Evolutionary conservation across 129 eudicot genomes (phyloP).

Genomic region (Ambrosia artemisiifolia): DNA sequence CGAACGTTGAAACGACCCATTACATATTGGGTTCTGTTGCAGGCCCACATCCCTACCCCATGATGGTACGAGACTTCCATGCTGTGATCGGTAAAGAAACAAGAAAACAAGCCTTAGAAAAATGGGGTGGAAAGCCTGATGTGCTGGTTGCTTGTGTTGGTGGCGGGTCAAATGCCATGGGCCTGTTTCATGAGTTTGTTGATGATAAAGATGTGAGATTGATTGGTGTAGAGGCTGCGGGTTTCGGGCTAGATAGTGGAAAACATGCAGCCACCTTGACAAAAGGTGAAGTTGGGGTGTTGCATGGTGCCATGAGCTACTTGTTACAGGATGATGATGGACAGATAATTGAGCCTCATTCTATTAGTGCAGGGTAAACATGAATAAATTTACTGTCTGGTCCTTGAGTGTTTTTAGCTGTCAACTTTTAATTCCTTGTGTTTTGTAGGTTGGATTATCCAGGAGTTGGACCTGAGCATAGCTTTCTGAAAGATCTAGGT

Average conservation of each 20-base stretch:
- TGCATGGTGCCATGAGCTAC: slow-evolving; percentile 99
- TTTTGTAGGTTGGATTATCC: slow-evolving; percentile 74
- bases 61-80: slow-evolving; percentile 42
- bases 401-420: not conserved
- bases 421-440: not conserved
- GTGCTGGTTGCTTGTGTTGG: slow-evolving; percentile 93
- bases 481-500: slow-evolving; percentile 80
- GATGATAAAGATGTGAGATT: slow-evolving; percentile 78
- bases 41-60: slow-evolving; percentile 41
- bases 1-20: slow-evolving; percentile 70
- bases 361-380: slow-evolving; percentile 85
- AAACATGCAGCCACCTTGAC: slow-evolving; percentile 94
- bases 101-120: slow-evolving; percentile 84
- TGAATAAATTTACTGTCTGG: not conserved
- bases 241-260: slow-evolving; percentile 83
- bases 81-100: slow-evolving; percentile 64
- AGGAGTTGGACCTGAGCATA: slow-evolving; percentile 97
- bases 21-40: slow-evolving; percentile 41
- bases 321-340: slow-evolving; percentile 96
- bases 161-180: slow-evolving; percentile 96
- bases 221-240: slow-evolving; percentile 96
- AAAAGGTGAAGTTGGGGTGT: slow-evolving; percentile 86
- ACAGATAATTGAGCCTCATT: slow-evolving; percentile 90
- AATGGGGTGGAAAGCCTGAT: slow-evolving; percentile 98
- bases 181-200: slow-evolving; percentile 86